Evolutionary conservation across 192 early-diverging fungal species (phyloP).

Genomic region (Phycomyces nitens): DNA sequence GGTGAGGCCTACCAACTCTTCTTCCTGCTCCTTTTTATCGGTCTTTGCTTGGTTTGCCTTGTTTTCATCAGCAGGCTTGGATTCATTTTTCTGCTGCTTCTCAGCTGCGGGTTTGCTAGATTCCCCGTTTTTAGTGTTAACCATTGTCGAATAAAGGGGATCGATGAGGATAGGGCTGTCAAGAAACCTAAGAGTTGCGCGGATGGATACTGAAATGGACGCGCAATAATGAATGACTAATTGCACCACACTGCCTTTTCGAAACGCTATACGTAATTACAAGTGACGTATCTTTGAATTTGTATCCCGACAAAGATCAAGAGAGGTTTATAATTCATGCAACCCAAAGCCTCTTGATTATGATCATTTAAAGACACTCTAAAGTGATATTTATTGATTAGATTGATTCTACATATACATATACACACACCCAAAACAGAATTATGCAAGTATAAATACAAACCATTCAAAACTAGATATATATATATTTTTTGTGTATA

Average conservation of each 20-base stretch:
- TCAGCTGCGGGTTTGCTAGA: neutral
- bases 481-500: too few relatives aligned
- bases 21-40: slow-evolving; percentile 36
- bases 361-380: too few relatives aligned
- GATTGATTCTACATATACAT: too few relatives aligned
- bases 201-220: neutral
- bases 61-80: slow-evolving; percentile 9
- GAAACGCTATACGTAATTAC: slow-evolving; percentile 2
- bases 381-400: too few relatives aligned
- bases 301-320: neutral
- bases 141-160: neutral
- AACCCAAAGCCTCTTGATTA: too few relatives aligned
- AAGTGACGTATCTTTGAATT: neutral
- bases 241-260: neutral
- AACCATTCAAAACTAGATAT: too few relatives aligned
- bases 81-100: slow-evolving; percentile 9
- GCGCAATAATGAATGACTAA: neutral
- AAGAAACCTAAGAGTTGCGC: neutral
- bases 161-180: neutral
- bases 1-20: slow-evolving; percentile 37
- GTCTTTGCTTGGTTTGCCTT: slow-evolving; percentile 33
- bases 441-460: too few relatives aligned
- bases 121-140: neutral
- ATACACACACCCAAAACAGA: too few relatives aligned
- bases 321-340: too few relatives aligned